Conservation (phyloP, 225 moss, liverwort and hornwort species). For the Asterella californica region DNA sequence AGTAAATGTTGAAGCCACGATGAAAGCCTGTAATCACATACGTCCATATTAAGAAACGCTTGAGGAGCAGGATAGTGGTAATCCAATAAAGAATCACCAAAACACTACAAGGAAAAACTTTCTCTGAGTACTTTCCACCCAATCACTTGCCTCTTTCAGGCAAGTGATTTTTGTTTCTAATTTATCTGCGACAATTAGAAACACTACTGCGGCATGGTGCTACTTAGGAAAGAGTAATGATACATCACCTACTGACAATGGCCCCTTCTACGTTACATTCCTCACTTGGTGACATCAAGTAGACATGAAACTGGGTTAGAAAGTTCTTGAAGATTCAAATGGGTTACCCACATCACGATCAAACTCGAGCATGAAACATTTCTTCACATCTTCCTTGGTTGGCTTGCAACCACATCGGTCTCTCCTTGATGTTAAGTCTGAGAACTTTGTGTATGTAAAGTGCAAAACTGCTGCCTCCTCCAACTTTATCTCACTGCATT, state of each 20-base stretch:
- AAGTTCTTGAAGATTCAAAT: neutral
- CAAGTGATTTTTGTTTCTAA: too few species aligned
- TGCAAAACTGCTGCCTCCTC: slow-evolving; percentile 98
- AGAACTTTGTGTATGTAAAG: slow-evolving; percentile 95
- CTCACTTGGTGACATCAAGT: neutral
- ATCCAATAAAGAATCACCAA: neutral
- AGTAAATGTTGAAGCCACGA: slow-evolving; percentile 94
- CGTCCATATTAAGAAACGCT: neutral
- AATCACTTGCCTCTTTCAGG: neutral
- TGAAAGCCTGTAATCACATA: slow-evolving; percentile 67
- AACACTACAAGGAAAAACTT: neutral
- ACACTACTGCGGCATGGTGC: too few species aligned
- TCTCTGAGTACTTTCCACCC: neutral
- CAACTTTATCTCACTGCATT: slow-evolving; percentile 78
- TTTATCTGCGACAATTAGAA: too few species aligned
- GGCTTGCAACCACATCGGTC: slow-evolving; percentile 99
- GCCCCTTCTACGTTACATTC: neutral
- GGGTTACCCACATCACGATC: slow-evolving; percentile 74
- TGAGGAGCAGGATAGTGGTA: neutral
- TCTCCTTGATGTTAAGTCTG: slow-evolving; percentile 92
- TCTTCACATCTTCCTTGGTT: slow-evolving; percentile 98
- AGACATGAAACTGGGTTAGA: too few species aligned
- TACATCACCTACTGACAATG: neutral
- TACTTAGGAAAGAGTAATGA: neutral
- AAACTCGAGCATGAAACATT: slow-evolving; percentile 99